Percentiles rank a stretch among this genome's conserved stretches.
Conservation (phyloP, 1,139 yeast species). For the Yamadazyma diddensiae region DNA sequence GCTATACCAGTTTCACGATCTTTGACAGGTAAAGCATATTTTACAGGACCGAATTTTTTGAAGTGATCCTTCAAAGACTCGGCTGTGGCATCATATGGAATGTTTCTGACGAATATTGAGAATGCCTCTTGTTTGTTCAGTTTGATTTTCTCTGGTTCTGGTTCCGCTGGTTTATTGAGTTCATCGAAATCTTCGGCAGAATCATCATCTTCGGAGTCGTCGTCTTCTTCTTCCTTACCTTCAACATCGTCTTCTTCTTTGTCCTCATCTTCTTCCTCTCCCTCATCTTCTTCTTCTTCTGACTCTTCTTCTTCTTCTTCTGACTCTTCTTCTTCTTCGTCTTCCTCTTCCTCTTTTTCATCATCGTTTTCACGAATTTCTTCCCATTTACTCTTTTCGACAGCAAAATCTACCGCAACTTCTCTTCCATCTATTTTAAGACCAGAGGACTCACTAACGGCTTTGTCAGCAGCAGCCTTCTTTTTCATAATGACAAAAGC, state of each 20-base stretch:
- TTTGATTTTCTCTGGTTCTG: slow-evolving; percentile 32
- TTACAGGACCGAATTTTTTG: slow-evolving; percentile 77
- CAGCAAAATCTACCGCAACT: slow-evolving; percentile 92
- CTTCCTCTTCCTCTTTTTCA: slow-evolving; percentile 23
- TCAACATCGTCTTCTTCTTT: slow-evolving; percentile 32
- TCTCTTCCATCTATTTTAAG: slow-evolving; percentile 85
- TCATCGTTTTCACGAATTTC: slow-evolving; percentile 29
- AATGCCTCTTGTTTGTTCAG: slow-evolving; percentile 65
- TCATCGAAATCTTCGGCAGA: slow-evolving; percentile 27
- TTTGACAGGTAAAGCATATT: slow-evolving; percentile 89
- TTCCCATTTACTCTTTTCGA: slow-evolving; percentile 84
- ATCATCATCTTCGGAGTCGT: slow-evolving; percentile 22
- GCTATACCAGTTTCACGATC: slow-evolving; percentile 86
- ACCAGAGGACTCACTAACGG: slow-evolving; percentile 70
- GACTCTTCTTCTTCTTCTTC: slow-evolving; percentile 24
- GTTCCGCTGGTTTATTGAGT: slow-evolving; percentile 27
- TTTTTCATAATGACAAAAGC: slow-evolving; percentile 92
- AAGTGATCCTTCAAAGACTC: slow-evolving; percentile 79
- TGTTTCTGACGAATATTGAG: slow-evolving; percentile 81
- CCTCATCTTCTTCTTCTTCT: slow-evolving; percentile 30
- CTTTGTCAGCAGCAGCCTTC: slow-evolving; percentile 72
- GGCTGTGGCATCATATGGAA: slow-evolving; percentile 90
- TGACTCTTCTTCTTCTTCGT: slow-evolving; percentile 22
- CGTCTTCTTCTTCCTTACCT: slow-evolving; percentile 23
- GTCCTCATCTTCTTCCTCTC: slow-evolving; percentile 33